These are phyloP conservation scores for Incumbomyces delicatus DNA, from an alignment of 2,329 filamentous ascomycete species.

Conservation along the genomic window DNA sequence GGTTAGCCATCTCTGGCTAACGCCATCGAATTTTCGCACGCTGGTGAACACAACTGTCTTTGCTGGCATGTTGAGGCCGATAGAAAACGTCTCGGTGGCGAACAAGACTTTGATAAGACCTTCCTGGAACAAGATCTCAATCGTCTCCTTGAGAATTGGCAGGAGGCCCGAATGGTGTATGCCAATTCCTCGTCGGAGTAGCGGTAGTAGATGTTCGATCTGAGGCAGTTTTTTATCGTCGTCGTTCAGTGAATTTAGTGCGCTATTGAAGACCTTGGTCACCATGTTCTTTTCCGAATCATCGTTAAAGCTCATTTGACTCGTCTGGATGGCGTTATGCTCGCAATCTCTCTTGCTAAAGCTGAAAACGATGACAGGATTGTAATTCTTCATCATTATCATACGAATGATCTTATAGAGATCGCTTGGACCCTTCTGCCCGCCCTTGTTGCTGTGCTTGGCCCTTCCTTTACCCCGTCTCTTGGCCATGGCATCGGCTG, in stretches of 20 bases:
- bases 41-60: conserved; percentile 99
- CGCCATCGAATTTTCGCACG: conserved; percentile 89
- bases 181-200: conserved; percentile 84
- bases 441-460: conserved; percentile 84
- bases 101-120: conserved; percentile 96
- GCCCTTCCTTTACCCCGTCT: conserved; percentile 81
- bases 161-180: conserved; percentile 94
- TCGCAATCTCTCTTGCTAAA: conserved; percentile 98
- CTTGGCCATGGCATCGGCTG: conserved; percentile 67
- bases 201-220: conserved; percentile 78
- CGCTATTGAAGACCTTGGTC: conserved; percentile 83
- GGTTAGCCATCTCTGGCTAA: conserved; percentile 69
- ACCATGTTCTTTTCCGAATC: conserved; percentile 94
- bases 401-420: conserved; percentile 98
- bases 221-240: conserved; percentile 83
- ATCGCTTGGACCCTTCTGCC: conserved; percentile 62
- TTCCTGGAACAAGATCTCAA: conserved; percentile 98
- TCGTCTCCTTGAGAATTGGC: conserved; percentile 94
- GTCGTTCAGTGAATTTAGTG: conserved; percentile 83
- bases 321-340: conserved; percentile 77
- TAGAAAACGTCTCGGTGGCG: conserved; percentile 96
- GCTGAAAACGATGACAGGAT: conserved; percentile 98
- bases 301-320: conserved; percentile 83
- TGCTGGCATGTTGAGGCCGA: conserved; percentile 96
- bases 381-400: conserved; percentile 96